phyloP scores from a whole-genome alignment of 2,329 filamentous ascomycete species.

The Neonectria coccinea region DNA sequence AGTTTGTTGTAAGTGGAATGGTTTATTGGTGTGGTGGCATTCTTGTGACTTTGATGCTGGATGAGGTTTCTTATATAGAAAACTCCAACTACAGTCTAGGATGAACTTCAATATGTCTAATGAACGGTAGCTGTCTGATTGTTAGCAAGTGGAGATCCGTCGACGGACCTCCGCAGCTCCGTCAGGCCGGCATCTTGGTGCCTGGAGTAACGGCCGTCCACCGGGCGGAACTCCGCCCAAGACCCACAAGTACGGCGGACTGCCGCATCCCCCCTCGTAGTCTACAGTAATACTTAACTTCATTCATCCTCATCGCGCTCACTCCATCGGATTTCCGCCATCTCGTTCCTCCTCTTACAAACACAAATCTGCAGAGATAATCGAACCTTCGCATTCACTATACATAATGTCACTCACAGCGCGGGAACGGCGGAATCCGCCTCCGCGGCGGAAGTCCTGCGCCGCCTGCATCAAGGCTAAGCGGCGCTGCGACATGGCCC shows the following conservation, averaged over 20 bases:
- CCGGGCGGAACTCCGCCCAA: conserved; percentile 47
- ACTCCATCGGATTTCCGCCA: conserved; percentile 15
- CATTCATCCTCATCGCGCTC: conserved; percentile 1
- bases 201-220: conserved; percentile 13
- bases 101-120: not conserved
- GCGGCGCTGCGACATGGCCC: conserved; percentile 65
- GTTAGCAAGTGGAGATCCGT: conserved; percentile 1
- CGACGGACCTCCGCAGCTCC: conserved; percentile 28
- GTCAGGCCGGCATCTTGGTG: not conserved
- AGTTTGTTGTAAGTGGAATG: not conserved
- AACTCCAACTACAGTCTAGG: not conserved
- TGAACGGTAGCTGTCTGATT: not conserved
- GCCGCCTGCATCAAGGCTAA: conserved; percentile 67
- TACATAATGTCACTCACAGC: conserved; percentile 46
- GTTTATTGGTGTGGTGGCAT: not conserved
- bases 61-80: not conserved
- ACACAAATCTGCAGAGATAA: not conserved
- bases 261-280: conserved; percentile 1
- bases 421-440: conserved; percentile 58
- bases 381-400: not conserved
- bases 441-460: conserved; percentile 66
- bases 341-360: not conserved
- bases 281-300: not conserved
- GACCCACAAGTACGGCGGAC: conserved; percentile 36
- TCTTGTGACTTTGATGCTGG: not conserved